Evolutionary conservation across 164 flowering plant species (phyloP), one percentile per base, ranked within the genome.

Genomic region (Kalanchoe fedtschenkoi): DNA sequence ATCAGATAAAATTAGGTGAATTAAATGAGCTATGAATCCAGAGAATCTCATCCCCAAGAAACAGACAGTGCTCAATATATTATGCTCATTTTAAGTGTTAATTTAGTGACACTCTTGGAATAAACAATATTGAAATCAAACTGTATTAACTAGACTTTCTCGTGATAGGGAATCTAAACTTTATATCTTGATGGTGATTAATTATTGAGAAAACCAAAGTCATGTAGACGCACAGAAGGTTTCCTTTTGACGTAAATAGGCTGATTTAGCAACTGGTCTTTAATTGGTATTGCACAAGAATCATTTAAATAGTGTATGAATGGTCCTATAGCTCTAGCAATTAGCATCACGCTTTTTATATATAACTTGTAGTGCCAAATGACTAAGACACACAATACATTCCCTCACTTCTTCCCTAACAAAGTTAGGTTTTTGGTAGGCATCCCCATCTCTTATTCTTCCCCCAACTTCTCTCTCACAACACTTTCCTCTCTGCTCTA

Each of bases 311-410:
- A 21, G 55, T 47, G 54, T 47, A 44, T 47, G 29, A 7, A 22
- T 44, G 51, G n/a, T n/a, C n/a, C n/a, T n/a, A n/a, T n/a, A n/a
- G n/a, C n/a, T n/a, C n/a, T n/a, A n/a, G n/a, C n/a, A n/a, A n/a
- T n/a, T 47, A 47, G 26, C 28, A 47, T 47, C 29, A 21, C 29
- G 14, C 54, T 47, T 26, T 47, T 16, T 51, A 51, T 51, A 51
- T 51, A 51, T 16, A 51, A 24, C 56, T 51, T 58, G 16, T 58
- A 58, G 61, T 58, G 61, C 41, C 24, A 34, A 33, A 34, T 58
- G 61, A 58, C 61, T 58, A 58, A 32, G 39, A 34, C 60, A 56
- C 38, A 57, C 38, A 30, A 17, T 9, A 10, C 15, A 16, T 17
- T 58, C 22, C 15, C n/a, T 13, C n/a, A 42, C n/a, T 13, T 33